These are phyloP conservation scores for Leccinum incarnatum DNA, from an alignment of 768 basidiomycete genomes.

Conservation along the genomic window DNA sequence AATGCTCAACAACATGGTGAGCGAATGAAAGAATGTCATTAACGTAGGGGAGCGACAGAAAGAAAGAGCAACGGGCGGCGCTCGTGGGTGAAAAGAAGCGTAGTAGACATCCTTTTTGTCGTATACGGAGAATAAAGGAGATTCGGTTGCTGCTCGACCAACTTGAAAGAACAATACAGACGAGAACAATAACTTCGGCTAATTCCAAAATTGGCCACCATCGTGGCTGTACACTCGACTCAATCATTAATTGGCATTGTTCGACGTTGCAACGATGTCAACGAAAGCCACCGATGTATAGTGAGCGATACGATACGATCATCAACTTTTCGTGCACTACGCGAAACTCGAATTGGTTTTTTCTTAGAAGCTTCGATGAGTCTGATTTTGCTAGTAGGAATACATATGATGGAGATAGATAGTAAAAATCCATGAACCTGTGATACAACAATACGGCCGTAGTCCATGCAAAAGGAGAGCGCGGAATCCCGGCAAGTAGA, in stretches of 20 bases:
- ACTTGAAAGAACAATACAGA: slow-evolving; percentile 20
- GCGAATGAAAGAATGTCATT: slow-evolving; percentile 23
- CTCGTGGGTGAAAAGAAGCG: slow-evolving; percentile 11
- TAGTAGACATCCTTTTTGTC: slow-evolving; percentile 30
- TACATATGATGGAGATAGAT: slow-evolving; percentile 9
- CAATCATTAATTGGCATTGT: background rate
- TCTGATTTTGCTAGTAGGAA: slow-evolving; percentile 4
- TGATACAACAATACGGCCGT: slow-evolving; percentile 12
- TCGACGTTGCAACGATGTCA: background rate
- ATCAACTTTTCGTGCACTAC: background rate
- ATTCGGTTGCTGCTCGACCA: slow-evolving; percentile 19
- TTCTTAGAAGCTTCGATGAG: background rate
- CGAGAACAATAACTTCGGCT: slow-evolving; percentile 27
- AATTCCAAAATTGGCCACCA: background rate
- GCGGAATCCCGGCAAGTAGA: background rate
- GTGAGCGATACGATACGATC: background rate
- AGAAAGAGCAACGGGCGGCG: slow-evolving; percentile 24
- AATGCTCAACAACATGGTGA: slow-evolving; percentile 41
- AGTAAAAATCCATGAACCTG: slow-evolving; percentile 3
- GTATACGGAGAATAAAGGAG: slow-evolving; percentile 25
- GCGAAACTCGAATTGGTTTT: background rate
- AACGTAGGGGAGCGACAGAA: slow-evolving; percentile 15
- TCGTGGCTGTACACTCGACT: slow-evolving; percentile 14
- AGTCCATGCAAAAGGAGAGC: slow-evolving; percentile 12
- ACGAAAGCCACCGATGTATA: background rate